Conservation (phyloP, 2,329 filamentous ascomycete species). For the Xylariales sp. region DNA sequence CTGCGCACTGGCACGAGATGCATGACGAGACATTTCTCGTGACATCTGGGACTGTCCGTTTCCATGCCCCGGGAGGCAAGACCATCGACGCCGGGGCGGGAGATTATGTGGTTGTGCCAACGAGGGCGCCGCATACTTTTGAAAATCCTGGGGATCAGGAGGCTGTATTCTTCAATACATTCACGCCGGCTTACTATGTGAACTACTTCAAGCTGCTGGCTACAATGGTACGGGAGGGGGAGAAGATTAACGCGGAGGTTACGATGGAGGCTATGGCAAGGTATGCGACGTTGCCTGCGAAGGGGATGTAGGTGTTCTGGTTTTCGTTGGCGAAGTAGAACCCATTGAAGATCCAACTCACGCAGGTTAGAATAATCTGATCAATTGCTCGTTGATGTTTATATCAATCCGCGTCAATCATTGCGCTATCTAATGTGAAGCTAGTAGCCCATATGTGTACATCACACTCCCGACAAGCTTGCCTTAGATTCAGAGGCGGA, state of each 20-base stretch:
- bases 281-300: conserved; percentile 40
- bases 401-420: too few species aligned
- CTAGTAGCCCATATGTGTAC: too few species aligned
- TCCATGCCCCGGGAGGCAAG: conserved; percentile 39
- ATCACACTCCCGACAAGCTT: too few species aligned
- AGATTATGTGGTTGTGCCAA: conserved; percentile 52
- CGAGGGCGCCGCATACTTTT: conserved; percentile 51
- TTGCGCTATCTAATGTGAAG: too few species aligned
- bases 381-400: too few species aligned
- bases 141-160: conserved; percentile 49
- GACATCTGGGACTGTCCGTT: conserved; percentile 46
- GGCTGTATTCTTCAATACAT: conserved; percentile 52
- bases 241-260: conserved; percentile 41
- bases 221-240: conserved; percentile 37
- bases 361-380: too few species aligned
- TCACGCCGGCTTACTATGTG: conserved; percentile 52
- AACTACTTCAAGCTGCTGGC: conserved; percentile 52
- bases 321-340: too few species aligned
- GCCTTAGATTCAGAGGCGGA: too few species aligned
- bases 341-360: too few species aligned
- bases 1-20: conserved; percentile 52
- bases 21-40: conserved; percentile 55
- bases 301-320: conserved; percentile 8
- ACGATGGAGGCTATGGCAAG: conserved; percentile 43
- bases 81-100: conserved; percentile 42